Conservation (phyloP, 1,284 basidiomycete species). For the Papiliotrema nemorosa region DNA sequence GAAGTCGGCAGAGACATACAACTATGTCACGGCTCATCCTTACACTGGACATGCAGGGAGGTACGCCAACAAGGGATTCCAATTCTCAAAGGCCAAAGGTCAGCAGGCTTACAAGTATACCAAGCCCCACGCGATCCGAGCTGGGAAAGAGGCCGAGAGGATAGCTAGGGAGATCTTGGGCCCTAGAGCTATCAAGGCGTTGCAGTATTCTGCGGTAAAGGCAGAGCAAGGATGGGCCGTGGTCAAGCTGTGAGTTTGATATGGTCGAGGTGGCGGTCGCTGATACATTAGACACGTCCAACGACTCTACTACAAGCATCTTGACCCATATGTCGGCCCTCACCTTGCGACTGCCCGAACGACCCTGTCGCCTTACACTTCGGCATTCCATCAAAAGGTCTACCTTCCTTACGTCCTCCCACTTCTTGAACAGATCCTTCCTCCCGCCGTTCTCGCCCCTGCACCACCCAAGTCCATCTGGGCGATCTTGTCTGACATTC, state of each 20-base stretch:
- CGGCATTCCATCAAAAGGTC: slow-evolving; percentile 15
- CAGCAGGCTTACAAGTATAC: slow-evolving; percentile 30
- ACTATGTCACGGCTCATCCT: slow-evolving; percentile 30
- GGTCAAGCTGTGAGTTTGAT: slow-evolving; percentile 29
- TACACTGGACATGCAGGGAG: slow-evolving; percentile 25
- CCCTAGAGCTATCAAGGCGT: slow-evolving; percentile 22
- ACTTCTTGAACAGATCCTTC: slow-evolving; percentile 25
- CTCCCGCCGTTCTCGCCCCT: slow-evolving; percentile 15
- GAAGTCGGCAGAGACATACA: slow-evolving; percentile 18
- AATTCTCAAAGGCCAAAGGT: slow-evolving; percentile 19
- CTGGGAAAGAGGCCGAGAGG: slow-evolving; percentile 23
- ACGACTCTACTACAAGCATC: slow-evolving; percentile 27
- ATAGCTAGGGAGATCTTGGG: slow-evolving; percentile 26
- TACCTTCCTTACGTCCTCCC: slow-evolving; percentile 39
- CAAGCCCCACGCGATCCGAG: slow-evolving; percentile 30
- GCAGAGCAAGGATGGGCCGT: slow-evolving; percentile 14
- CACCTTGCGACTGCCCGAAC: slow-evolving; percentile 21
- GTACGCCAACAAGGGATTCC: slow-evolving; percentile 27
- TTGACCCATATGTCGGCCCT: slow-evolving; percentile 31
- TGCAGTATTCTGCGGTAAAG: slow-evolving; percentile 16
- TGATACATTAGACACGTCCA: slow-evolving; percentile 13
- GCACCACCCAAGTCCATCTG: slow-evolving; percentile 34
- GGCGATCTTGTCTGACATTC: slow-evolving; percentile 35
- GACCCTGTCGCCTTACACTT: slow-evolving; percentile 15
- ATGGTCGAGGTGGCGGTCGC: neutral